Conservation (phyloP, 345 rosid genomes). For the Noccaea bulbosa region DNA sequence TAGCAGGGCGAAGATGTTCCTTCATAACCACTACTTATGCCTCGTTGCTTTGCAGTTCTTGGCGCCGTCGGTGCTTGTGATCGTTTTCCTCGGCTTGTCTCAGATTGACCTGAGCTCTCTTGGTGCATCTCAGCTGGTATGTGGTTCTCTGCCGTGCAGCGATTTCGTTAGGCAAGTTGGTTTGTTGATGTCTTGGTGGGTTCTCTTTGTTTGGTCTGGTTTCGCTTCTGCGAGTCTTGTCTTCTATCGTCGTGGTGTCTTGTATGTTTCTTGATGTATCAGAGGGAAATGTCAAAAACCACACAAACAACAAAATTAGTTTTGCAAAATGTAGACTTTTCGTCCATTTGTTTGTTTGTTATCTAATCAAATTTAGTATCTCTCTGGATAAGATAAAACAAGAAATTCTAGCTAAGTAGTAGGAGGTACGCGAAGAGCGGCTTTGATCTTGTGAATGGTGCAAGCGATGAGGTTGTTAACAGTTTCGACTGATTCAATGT, state of each 20-base stretch:
- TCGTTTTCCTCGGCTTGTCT: constrained; percentile 67
- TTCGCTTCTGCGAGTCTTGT: constrained; percentile 63
- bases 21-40: constrained; percentile 87
- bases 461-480: constrained; percentile 63
- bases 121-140: constrained; percentile 46
- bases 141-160: constrained; percentile 62
- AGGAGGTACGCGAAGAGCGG: constrained; percentile 43
- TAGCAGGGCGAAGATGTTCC: constrained; percentile 89
- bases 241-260: constrained; percentile 67
- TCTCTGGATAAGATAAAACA: background rate
- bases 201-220: constrained; percentile 67
- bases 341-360: constrained; percentile 32
- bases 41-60: constrained; percentile 76
- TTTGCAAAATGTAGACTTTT: constrained; percentile 38
- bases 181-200: constrained; percentile 93
- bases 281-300: background rate
- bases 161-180: constrained; percentile 54
- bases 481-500: constrained; percentile 59
- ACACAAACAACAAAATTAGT: constrained; percentile 28
- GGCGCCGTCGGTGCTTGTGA: constrained; percentile 64
- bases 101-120: constrained; percentile 57
- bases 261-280: constrained; percentile 64
- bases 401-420: constrained; percentile 17
- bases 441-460: constrained; percentile 64
- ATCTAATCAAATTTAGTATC: background rate